These are phyloP conservation scores for Delitschia confertaspora DNA, from an alignment of 495 filamentous ascomycete species.

Conservation along the genomic window DNA sequence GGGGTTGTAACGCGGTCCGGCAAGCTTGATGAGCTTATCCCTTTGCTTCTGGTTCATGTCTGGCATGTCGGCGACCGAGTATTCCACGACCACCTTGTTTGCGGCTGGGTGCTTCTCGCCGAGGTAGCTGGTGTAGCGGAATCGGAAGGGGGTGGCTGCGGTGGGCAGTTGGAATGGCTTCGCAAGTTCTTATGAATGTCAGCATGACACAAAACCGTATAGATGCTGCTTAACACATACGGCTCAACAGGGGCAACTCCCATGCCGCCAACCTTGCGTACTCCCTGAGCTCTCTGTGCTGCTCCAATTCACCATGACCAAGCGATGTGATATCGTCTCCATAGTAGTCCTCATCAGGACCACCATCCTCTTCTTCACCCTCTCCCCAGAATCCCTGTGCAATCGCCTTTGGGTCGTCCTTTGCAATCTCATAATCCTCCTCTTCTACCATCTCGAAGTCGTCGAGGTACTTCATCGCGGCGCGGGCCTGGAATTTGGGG, in stretches of 20 bases:
- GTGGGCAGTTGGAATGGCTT: constrained; percentile 69
- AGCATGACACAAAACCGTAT: neutral
- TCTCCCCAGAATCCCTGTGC: constrained; percentile 23
- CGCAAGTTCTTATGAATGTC: constrained; percentile 54
- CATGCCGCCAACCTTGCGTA: constrained; percentile 82
- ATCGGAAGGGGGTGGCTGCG: constrained; percentile 61
- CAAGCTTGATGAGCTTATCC: constrained; percentile 77
- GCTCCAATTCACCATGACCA: constrained; percentile 78
- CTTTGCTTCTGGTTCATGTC: constrained; percentile 57
- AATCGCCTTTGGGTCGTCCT: neutral
- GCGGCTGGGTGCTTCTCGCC: constrained; percentile 88
- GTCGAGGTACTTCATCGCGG: neutral
- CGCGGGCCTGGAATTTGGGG: no score
- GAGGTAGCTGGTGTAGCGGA: constrained; percentile 96
- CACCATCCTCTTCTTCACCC: constrained; percentile 20
- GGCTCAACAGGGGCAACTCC: constrained; percentile 88
- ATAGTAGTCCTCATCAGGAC: constrained; percentile 49
- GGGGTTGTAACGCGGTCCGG: constrained; percentile 84
- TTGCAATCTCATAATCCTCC: constrained; percentile 10
- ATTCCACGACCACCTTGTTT: constrained; percentile 88
- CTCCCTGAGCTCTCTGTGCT: constrained; percentile 80
- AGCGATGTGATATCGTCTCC: constrained; percentile 75
- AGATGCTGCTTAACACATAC: constrained; percentile 43
- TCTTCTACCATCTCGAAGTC: constrained; percentile 1
- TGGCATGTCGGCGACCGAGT: constrained; percentile 59